Conservation (phyloP, 352 stramenopile genomes). For the Blastocystis sp. region DNA sequence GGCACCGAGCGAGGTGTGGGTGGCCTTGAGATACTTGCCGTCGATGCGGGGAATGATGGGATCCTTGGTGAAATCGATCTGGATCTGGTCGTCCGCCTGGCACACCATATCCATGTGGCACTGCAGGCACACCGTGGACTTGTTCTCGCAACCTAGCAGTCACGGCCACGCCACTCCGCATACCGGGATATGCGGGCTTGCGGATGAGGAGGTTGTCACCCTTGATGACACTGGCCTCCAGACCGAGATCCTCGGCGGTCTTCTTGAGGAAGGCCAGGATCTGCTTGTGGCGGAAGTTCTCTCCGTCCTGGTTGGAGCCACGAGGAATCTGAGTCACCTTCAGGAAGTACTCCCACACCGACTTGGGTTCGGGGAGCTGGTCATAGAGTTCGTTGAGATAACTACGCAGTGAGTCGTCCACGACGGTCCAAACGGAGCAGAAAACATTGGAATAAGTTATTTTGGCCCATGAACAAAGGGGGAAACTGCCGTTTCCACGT, state of each 20-base stretch:
- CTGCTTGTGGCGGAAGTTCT: conserved; percentile 68
- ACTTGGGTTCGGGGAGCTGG: conserved; percentile 57
- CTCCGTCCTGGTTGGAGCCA: conserved; percentile 68
- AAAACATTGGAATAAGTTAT: not conserved
- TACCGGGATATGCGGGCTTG: conserved; percentile 63
- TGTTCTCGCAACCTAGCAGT: conserved; percentile 62
- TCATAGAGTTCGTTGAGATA: conserved; percentile 61
- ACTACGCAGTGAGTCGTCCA: conserved; percentile 5
- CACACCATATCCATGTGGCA: conserved; percentile 70
- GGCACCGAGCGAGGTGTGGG: conserved; percentile 59
- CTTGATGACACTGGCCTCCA: conserved; percentile 42
- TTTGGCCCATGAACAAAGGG: not conserved
- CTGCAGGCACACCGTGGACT: conserved; percentile 65
- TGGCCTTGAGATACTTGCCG: conserved; percentile 68
- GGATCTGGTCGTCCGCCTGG: conserved; percentile 48
- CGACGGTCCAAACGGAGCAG: not conserved
- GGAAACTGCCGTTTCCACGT: conserved; percentile 51
- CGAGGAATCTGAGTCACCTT: conserved; percentile 67
- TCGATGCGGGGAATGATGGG: conserved; percentile 63
- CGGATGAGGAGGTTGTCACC: conserved; percentile 68
- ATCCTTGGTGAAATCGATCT: conserved; percentile 68
- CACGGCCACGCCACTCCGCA: not conserved
- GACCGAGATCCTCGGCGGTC: conserved; percentile 50
- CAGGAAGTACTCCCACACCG: conserved; percentile 67
- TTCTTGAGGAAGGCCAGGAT: conserved; percentile 64